These are phyloP conservation scores for Yarrowia hollandica DNA, from an alignment of 805 yeast genomes.

Conservation along the genomic window DNA sequence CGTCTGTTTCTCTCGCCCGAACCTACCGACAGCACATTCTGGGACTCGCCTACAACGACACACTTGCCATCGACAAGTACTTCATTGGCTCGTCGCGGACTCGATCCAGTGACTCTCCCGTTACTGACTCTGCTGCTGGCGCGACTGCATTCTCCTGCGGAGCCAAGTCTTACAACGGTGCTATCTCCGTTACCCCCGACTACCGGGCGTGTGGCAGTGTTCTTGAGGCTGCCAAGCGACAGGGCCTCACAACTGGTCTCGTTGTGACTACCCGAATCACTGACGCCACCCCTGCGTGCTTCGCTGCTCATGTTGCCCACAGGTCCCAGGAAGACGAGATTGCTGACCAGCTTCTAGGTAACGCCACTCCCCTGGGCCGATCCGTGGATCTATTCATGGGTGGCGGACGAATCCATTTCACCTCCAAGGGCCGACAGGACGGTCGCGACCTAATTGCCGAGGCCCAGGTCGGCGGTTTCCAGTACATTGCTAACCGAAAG, in stretches of 20 bases:
- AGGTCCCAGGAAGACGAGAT: constrained; percentile 80
- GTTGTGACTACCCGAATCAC: constrained; percentile 92
- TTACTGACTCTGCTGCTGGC: constrained; percentile 97
- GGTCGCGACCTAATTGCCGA: constrained; percentile 64
- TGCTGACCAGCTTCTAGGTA: constrained; percentile 83
- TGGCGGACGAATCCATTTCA: constrained; percentile 86
- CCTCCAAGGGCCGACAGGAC: constrained; percentile 71
- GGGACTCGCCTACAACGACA: constrained; percentile 53
- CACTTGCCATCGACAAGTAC: constrained; percentile 63
- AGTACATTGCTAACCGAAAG: constrained; percentile 57
- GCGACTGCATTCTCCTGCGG: constrained; percentile 93
- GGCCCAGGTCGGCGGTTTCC: constrained; percentile 63
- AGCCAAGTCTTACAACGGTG: constrained; percentile 81
- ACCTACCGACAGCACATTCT: constrained; percentile 67
- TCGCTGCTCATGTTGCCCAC: constrained; percentile 73
- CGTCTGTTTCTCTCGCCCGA: constrained; percentile 77
- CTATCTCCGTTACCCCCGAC: constrained; percentile 77
- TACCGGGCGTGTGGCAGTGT: constrained; percentile 82
- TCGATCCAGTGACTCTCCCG: constrained; percentile 68
- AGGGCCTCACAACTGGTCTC: constrained; percentile 81
- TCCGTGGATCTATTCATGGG: constrained; percentile 83
- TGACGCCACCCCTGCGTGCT: constrained; percentile 94
- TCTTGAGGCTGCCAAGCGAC: constrained; percentile 79
- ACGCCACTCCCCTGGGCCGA: constrained; percentile 69
- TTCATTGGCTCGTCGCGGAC: constrained; percentile 85